Base-by-base conservation (phyloP, 2,329 filamentous ascomycete species). In the Pseudocercospora macadamiae region DNA sequence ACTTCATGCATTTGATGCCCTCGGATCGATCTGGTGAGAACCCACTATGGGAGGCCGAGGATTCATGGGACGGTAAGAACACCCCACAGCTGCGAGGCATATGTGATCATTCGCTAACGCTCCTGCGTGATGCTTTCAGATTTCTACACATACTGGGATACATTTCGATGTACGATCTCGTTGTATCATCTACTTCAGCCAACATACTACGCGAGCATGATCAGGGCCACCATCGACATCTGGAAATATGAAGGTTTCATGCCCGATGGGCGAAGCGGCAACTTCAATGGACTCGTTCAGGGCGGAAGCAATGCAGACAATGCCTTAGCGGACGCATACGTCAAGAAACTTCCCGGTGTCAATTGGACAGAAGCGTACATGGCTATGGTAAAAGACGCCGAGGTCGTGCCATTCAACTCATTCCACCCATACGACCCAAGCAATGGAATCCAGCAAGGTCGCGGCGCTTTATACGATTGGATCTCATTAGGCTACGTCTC, bases 21-120 rank as follows among this genome's bases (percentile, higher is more conserved):
- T 87, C 86, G 0, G 89, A 90, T 68, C 84, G 86, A 61, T 89
- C 87, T 0, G 87, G 86, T 0, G 88, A 90, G 69, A 91, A 90
- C 60, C 87, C 87, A 0, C 72, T 80, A 0, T 90, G 88, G 87
- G 70, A 75, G 1, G 86, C 84, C 1, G 66, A 69, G 0, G 88
- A 90, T 1, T 89, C 89, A 67, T 90, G 88, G 66, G 85, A 89
- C 59, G 53, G 49, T 34, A 34, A 51, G 37, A 1, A 42, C n/a
- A n/a, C n/a, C n/a, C n/a, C n/a, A n/a, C n/a, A n/a, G n/a, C n/a
- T 32, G 28, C 28, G 12, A 32, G 28, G 28, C n/a, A n/a, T n/a
- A n/a, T n/a, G n/a, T n/a, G n/a, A n/a, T n/a, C n/a, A n/a, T n/a
- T n/a, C n/a, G n/a, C n/a, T n/a, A n/a, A n/a, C n/a, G n/a, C n/a